A percentile compares a stretch with the other conserved stretches of the same genome.
Evolutionary conservation across 352 stramenopile genomes (phyloP).

Genomic region (Pythium grandisporangium): DNA sequence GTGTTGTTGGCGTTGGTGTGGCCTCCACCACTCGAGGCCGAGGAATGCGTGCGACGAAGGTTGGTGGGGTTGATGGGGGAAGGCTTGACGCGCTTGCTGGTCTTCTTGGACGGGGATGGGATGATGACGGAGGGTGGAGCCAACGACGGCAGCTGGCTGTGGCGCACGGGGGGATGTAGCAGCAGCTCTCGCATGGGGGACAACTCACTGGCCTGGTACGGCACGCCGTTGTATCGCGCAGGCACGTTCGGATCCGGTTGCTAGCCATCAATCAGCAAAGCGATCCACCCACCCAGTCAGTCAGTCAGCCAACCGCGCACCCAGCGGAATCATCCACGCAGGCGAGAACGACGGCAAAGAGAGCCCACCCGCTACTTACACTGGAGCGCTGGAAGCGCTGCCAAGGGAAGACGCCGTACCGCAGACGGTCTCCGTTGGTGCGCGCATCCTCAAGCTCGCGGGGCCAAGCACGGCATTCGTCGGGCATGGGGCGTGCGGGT

Average conservation of each 20-base stretch:
- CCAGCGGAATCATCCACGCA: no score
- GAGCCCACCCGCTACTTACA: not conserved
- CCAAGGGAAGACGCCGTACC: slow-evolving; percentile 8
- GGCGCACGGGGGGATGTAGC: slow-evolving; percentile 28
- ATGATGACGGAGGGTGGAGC: not conserved
- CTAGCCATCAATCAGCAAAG: slow-evolving; percentile 9
- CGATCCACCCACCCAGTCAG: no score
- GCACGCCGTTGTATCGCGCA: slow-evolving; percentile 49
- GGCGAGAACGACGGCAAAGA: not conserved
- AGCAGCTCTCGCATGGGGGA: slow-evolving; percentile 45
- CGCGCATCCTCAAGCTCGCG: no score
- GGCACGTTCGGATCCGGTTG: slow-evolving; percentile 42
- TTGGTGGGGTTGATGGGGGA: no score
- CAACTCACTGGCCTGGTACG: slow-evolving; percentile 51
- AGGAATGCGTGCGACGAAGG: no score
- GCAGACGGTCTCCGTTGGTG: no score
- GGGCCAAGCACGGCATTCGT: slow-evolving; percentile 10
- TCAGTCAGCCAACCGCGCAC: no score
- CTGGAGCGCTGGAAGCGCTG: slow-evolving; percentile 1
- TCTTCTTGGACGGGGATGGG: not conserved
- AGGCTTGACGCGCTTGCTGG: not conserved
- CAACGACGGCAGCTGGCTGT: slow-evolving; percentile 41
- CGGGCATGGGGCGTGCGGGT: slow-evolving; percentile 9
- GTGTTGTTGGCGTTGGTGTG: no score
- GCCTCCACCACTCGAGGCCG: no score